phyloP scores from a whole-genome alignment of 129 eudicot genomes.

The Tagetes erecta region DNA sequence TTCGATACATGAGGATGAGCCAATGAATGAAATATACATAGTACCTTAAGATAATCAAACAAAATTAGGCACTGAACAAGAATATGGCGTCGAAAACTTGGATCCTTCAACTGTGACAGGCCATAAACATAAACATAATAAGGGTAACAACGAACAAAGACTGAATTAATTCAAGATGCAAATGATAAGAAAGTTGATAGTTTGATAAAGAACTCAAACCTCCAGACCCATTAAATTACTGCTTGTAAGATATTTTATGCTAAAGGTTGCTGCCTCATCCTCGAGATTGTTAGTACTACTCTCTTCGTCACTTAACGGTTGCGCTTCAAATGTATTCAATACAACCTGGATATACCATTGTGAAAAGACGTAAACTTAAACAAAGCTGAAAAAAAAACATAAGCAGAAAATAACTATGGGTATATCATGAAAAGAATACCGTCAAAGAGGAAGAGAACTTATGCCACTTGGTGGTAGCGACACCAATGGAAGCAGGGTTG shows the following conservation, averaged over 20 bases:
- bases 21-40: conserved; percentile 1
- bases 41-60: conserved; percentile 93
- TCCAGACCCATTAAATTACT: conserved; percentile 97
- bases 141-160: conserved; percentile 12
- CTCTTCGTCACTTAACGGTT: conserved; percentile 94
- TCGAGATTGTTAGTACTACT: conserved; percentile 79
- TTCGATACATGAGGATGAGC: not conserved
- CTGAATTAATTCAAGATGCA: conserved; percentile 1
- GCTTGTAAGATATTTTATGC: conserved; percentile 94
- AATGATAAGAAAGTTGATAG: conserved; percentile 7
- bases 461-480: conserved; percentile 78
- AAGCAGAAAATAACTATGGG: conserved; percentile 4
- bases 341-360: conserved; percentile 56
- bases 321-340: conserved; percentile 84
- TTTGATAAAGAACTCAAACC: conserved; percentile 39
- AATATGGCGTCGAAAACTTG: conserved; percentile 94
- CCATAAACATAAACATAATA: conserved; percentile 12
- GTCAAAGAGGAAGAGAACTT: conserved; percentile 73
- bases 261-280: conserved; percentile 89
- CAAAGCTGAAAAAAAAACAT: conserved; percentile 3
- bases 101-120: conserved; percentile 75
- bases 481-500: conserved; percentile 70
- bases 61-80: conserved; percentile 90
- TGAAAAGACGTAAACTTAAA: not conserved
- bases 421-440: conserved; percentile 41